These are phyloP conservation scores for Pestalotiopsis fici DNA, from an alignment of 2,329 filamentous ascomycete species.

Conservation along the genomic window DNA sequence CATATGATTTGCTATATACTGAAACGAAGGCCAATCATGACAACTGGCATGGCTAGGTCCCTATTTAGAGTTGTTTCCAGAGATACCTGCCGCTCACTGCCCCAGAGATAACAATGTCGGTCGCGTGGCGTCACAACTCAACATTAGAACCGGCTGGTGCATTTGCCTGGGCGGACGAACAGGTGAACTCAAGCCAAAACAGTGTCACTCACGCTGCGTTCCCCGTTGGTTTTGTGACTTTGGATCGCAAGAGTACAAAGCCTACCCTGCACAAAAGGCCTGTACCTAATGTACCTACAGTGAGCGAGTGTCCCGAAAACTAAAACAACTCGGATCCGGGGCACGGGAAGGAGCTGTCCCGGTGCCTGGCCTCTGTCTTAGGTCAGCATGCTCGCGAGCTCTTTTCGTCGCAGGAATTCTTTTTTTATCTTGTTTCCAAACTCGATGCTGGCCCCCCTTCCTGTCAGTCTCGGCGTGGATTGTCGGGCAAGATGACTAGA, in stretches of 20 bases:
- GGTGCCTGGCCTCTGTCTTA: conserved; percentile 1
- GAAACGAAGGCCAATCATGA: not conserved
- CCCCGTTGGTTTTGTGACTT: not conserved
- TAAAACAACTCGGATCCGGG: conserved; percentile 6
- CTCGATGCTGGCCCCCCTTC: not conserved
- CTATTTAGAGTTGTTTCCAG: too few species aligned
- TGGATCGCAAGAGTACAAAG: not conserved
- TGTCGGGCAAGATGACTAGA: too few species aligned
- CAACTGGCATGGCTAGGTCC: not conserved
- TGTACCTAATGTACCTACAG: not conserved
- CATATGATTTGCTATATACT: conserved; percentile 21
- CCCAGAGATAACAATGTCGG: too few species aligned
- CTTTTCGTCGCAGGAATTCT: conserved; percentile 1
- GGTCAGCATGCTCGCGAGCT: not conserved
- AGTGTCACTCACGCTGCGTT: too few species aligned
- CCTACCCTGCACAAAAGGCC: not conserved
- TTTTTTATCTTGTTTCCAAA: not conserved
- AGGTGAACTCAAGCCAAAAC: too few species aligned
- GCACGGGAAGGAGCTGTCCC: conserved; percentile 3
- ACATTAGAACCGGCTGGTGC: too few species aligned
- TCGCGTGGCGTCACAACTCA: too few species aligned
- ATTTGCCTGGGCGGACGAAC: too few species aligned
- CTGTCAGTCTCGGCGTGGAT: too few species aligned
- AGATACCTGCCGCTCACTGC: too few species aligned
- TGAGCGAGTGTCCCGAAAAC: not conserved